Conservation (phyloP, 179 eudicot genomes). For the Silene noctiflora region DNA sequence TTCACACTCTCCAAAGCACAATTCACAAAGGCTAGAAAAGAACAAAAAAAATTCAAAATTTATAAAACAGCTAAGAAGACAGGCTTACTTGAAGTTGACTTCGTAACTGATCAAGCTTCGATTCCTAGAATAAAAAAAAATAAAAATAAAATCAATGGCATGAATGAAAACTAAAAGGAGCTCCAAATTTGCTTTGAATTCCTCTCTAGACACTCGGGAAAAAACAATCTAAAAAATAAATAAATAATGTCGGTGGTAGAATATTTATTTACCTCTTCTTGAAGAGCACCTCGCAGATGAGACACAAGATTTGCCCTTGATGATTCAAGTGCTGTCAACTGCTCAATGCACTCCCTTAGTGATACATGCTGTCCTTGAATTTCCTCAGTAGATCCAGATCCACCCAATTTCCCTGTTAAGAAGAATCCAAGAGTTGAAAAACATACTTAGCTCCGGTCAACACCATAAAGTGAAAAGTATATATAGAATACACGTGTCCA, state of each 20-base stretch:
- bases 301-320: constrained; percentile 74
- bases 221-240: not conserved
- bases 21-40: not conserved
- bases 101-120: constrained; percentile 65
- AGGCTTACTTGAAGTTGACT: constrained; percentile 70
- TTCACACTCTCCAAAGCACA: not conserved
- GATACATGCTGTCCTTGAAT: constrained; percentile 67
- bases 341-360: constrained; percentile 71
- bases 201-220: not conserved
- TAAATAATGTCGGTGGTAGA: not conserved
- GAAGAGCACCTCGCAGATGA: constrained; percentile 66
- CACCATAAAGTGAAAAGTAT: not conserved
- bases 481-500: not conserved
- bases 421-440: not conserved
- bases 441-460: not conserved
- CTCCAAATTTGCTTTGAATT: not conserved
- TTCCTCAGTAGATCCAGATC: constrained; percentile 53
- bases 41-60: not conserved
- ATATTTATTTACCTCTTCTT: constrained; percentile 61
- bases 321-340: constrained; percentile 58
- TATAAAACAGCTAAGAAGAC: not conserved
- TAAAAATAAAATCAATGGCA: not conserved
- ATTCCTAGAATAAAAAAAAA: constrained; percentile 45
- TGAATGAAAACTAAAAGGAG: not conserved
- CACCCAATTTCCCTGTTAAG: constrained; percentile 42